A percentile compares a stretch with the other conserved stretches of the same genome.
These are phyloP conservation scores for Paracoccidioides brasiliensis DNA, from an alignment of 2,329 filamentous ascomycete species.

Conservation along the genomic window DNA sequence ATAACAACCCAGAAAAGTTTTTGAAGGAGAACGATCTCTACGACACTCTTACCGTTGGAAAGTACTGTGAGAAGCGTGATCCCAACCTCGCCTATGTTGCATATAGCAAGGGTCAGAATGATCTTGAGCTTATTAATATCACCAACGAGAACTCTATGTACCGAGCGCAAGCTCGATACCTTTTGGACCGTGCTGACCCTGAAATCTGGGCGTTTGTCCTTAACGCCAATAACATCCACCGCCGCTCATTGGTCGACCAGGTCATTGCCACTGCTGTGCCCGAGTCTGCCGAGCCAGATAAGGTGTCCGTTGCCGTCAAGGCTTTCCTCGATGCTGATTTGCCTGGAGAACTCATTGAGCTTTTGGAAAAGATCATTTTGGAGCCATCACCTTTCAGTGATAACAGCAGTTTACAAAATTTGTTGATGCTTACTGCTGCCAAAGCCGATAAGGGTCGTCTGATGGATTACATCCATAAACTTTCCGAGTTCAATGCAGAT, in stretches of 20 bases:
- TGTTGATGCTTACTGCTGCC: conserved; percentile 89
- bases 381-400: conserved; percentile 98
- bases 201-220: conserved; percentile 95
- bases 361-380: conserved; percentile 98
- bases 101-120: conserved; percentile 93
- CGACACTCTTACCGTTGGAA: conserved; percentile 80
- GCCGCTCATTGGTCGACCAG: conserved; percentile 87
- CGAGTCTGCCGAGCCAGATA: conserved; percentile 81
- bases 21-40: conserved; percentile 96
- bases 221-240: conserved; percentile 89
- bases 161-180: conserved; percentile 88
- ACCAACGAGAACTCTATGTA: conserved; percentile 99
- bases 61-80: conserved; percentile 98
- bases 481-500: conserved; percentile 78
- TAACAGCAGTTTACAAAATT: conserved; percentile 89
- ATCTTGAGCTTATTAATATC: conserved; percentile 90
- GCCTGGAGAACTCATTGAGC: conserved; percentile 86
- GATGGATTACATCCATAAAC: conserved; percentile 89
- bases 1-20: conserved; percentile 97
- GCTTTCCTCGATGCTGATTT: conserved; percentile 85
- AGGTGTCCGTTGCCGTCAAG: conserved; percentile 88
- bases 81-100: conserved; percentile 91
- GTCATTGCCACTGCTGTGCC: conserved; percentile 91
- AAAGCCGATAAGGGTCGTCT: conserved; percentile 92
- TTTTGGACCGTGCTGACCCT: conserved; percentile 74